Conservation (phyloP, 495 filamentous ascomycete genomes). For the Chaetomidium leptoderma region DNA sequence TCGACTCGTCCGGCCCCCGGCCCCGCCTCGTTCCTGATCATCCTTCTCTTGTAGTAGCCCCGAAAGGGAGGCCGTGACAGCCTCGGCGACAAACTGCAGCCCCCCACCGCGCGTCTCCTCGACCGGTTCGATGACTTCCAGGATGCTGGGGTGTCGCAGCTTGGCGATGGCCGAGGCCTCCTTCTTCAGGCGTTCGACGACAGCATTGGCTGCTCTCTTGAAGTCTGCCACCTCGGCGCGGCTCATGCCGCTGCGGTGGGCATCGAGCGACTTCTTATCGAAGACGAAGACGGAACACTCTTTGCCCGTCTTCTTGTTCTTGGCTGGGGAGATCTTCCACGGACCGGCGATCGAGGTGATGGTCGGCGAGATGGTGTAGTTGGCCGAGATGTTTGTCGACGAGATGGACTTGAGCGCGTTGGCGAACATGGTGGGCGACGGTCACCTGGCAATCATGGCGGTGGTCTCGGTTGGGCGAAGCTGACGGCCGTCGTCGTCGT, state of each 20-base stretch:
- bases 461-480: neutral
- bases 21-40: slow-evolving; percentile 68
- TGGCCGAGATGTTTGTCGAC: slow-evolving; percentile 78
- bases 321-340: slow-evolving; percentile 96
- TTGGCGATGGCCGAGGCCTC: slow-evolving; percentile 83
- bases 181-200: slow-evolving; percentile 82
- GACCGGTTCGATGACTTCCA: slow-evolving; percentile 91
- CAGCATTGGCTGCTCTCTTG: slow-evolving; percentile 80
- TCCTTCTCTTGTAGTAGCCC: slow-evolving; percentile 83
- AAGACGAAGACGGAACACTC: slow-evolving; percentile 91
- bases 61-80: slow-evolving; percentile 81
- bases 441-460: slow-evolving; percentile 19
- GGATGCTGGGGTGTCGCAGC: slow-evolving; percentile 81
- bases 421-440: slow-evolving; percentile 68
- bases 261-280: slow-evolving; percentile 78
- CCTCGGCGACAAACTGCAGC: slow-evolving; percentile 92
- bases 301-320: slow-evolving; percentile 89
- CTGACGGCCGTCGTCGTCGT: slow-evolving; percentile 1
- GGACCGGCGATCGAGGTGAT: slow-evolving; percentile 73
- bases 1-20: slow-evolving; percentile 66
- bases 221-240: slow-evolving; percentile 56
- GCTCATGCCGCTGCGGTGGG: slow-evolving; percentile 55
- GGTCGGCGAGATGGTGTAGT: slow-evolving; percentile 73
- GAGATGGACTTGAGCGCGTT: slow-evolving; percentile 87
- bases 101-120: slow-evolving; percentile 89